Evolutionary conservation across 192 early-diverging fungal genomes (phyloP).

Genomic region (Chytriomyces confervae): DNA sequence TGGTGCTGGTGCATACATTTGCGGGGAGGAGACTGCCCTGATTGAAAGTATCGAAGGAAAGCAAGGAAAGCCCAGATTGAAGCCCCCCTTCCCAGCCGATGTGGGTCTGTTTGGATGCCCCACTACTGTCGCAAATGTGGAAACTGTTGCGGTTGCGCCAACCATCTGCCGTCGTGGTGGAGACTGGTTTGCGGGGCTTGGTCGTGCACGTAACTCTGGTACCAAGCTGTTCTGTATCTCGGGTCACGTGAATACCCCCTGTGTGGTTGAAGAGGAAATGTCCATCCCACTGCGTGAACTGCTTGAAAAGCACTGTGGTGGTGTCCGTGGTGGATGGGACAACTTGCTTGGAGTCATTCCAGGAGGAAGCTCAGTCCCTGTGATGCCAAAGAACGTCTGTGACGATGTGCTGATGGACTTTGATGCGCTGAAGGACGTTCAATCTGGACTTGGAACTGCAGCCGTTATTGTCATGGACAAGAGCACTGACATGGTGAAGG

Average conservation of each 20-base stretch:
- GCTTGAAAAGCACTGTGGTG: conserved; percentile 95
- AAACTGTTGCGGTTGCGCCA: conserved; percentile 98
- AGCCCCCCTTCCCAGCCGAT: conserved; percentile 99
- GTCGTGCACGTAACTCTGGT: conserved; percentile 89
- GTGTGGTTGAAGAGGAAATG: conserved; percentile 99
- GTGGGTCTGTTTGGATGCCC: conserved; percentile 98
- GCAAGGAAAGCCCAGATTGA: conserved; percentile 97
- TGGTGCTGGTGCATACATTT: conserved; percentile 97
- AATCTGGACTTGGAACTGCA: conserved; percentile 93
- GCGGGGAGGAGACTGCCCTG: conserved; percentile 86
- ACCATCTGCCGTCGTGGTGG: conserved; percentile 91
- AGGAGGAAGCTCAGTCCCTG: conserved; percentile 93
- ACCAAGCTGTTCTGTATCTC: conserved; percentile 98
- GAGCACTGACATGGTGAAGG: conserved; percentile 90
- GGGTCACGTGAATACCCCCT: conserved; percentile 97
- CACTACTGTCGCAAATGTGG: conserved; percentile 99
- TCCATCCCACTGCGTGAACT: conserved; percentile 92
- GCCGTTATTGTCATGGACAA: conserved; percentile 99
- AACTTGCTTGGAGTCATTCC: conserved; percentile 97
- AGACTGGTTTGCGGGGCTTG: conserved; percentile 92
- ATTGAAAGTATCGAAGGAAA: conserved; percentile 85
- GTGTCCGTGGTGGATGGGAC: conserved; percentile 98
- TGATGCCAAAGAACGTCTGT: conserved; percentile 83
- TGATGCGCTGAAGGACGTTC: conserved; percentile 92
- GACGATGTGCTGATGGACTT: conserved; percentile 98